Conservation (phyloP, 495 filamentous ascomycete genomes). For the Halenospora varia region DNA sequence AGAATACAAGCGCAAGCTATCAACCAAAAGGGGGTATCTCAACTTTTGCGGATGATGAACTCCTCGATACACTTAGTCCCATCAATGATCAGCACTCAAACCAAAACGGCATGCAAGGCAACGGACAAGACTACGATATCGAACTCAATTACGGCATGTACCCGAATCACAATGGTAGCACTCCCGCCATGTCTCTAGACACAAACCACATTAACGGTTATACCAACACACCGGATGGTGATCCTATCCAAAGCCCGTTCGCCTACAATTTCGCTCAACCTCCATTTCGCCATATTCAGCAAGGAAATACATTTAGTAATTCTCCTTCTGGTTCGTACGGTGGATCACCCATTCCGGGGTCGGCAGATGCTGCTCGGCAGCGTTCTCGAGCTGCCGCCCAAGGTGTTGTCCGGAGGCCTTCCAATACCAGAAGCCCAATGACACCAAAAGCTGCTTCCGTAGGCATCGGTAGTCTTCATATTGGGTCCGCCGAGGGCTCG, state of each 20-base stretch:
- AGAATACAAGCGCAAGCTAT: conserved; percentile 25
- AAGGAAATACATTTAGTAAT: conserved; percentile 47
- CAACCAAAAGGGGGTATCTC: conserved; percentile 45
- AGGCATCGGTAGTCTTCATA: conserved; percentile 14
- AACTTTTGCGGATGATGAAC: conserved; percentile 59
- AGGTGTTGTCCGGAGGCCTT: conserved; percentile 56
- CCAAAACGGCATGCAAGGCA: conserved; percentile 41
- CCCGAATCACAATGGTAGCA: conserved; percentile 36
- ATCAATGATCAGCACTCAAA: conserved; percentile 41
- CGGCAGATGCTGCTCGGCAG: conserved; percentile 43
- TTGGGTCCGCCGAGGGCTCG: conserved; percentile 28
- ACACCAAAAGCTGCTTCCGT: conserved; percentile 62
- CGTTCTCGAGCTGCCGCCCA: conserved; percentile 55
- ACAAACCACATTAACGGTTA: conserved; percentile 48
- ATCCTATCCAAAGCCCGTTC: conserved; percentile 85
- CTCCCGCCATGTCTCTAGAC: conserved; percentile 34
- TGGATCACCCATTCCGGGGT: conserved; percentile 41
- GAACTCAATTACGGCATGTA: conserved; percentile 49
- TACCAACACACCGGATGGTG: conserved; percentile 83
- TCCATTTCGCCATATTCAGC: conserved; percentile 62
- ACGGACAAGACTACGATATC: conserved; percentile 44
- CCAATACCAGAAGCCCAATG: conserved; percentile 70
- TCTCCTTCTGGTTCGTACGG: conserved; percentile 48
- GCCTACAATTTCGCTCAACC: conserved; percentile 69
- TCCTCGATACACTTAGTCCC: conserved; percentile 50